Evolutionary conservation across 345 rosid genomes (phyloP), one percentile per base, ranked within the genome.

Genomic region (Pistacia vera): DNA sequence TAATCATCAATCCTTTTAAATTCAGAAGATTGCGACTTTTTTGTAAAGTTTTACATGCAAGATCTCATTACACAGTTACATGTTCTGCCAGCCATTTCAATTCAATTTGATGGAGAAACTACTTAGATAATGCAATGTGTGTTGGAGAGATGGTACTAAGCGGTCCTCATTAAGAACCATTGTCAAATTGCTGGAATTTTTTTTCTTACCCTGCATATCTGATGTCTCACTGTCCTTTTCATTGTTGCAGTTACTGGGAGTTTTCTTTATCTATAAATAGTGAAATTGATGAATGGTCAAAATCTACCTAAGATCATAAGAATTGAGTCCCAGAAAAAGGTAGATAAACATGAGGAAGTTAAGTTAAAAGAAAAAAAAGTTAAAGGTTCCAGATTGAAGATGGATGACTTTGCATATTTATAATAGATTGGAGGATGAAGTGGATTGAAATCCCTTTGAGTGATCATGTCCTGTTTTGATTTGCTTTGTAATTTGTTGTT

Each of bases 361-460:
- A n/a, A 55, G 58, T n/a, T 25, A 25, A 25, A 25, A 25, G 25
- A 25, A 11, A 56, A 56, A 17, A 70, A 35, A 54, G 17, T 33
- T 57, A 58, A 22, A 7, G 25, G 54, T 58, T 20, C 20, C 65
- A 20, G 54, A 35, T 7, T 71, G 20, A 22, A 59, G 66, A 46
- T 11, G 30, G 35, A 22, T 14, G 13, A 38, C 63, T 56, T n/a
- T 56, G 35, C 73, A 70, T n/a, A 5, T 54, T 57, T 71, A 71
- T 16, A n/a, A n/a, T 6, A 22, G 48, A 57, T n/a, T 14, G 12
- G 30, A 70, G 17, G 49, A 35, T 70, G 60, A 14, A 54, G 14
- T 41, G 54, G 75, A 41, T 58, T 58, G 70, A 33, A 52, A 69
- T 69, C 38, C 8, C 72, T 56, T 57, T 55, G 9, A 48, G 28